phyloP scores from a whole-genome alignment of 179 eudicot species.

The Silene vulgaris region DNA sequence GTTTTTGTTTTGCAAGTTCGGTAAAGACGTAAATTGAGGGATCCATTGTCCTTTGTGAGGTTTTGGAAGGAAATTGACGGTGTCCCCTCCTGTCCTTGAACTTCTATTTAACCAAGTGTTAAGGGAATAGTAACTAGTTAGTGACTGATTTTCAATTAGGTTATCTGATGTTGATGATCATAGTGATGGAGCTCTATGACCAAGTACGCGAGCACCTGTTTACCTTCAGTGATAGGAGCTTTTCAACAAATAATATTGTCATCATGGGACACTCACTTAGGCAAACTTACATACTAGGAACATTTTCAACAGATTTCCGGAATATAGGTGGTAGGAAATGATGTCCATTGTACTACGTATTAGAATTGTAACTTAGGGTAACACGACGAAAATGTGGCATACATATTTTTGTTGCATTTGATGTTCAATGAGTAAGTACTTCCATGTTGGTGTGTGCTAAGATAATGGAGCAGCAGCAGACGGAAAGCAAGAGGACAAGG shows the following conservation, averaged over 20 bases:
- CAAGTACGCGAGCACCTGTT: not conserved
- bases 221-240: not conserved
- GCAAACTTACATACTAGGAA: not conserved
- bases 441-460: slow-evolving; percentile 6
- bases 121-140: not conserved
- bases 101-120: not conserved
- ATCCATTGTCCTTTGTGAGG: not conserved
- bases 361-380: not conserved
- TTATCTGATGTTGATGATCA: not conserved
- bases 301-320: not conserved
- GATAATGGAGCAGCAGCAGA: slow-evolving; percentile 25
- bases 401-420: not conserved
- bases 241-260: not conserved
- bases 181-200: not conserved
- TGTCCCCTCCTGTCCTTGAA: not conserved
- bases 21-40: not conserved
- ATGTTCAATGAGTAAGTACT: not conserved
- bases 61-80: not conserved
- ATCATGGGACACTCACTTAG: not conserved
- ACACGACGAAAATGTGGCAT: not conserved
- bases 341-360: not conserved
- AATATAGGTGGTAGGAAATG: not conserved
- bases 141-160: not conserved
- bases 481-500: slow-evolving; percentile 20
- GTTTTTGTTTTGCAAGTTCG: not conserved